Evolutionary conservation across 2,329 filamentous ascomycete genomes (phyloP), one percentile per base, ranked within the genome.

Genomic region (Nemania sp.): DNA sequence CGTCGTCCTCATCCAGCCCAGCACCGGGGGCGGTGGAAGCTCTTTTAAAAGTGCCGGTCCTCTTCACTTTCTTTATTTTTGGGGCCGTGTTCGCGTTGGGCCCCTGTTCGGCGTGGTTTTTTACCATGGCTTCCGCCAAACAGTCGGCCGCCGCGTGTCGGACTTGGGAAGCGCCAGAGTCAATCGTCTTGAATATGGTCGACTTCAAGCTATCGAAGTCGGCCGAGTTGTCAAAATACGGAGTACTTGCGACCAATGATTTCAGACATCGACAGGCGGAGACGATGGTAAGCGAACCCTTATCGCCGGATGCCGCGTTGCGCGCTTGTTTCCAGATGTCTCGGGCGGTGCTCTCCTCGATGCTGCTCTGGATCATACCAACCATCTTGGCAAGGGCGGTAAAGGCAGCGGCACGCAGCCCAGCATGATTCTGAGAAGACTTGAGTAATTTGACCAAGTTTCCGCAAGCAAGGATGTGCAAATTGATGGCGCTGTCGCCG

Each of bases 251-350:
- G 20, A 90, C 79, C 50, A 98, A 79, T 56, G 87, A 81, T 71
- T 90, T 89, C 64, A 99, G 78, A 72, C 91, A 96, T 66, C 87
- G 87, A 70, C 90, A 96, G 9, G 91, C 90, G 58, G 87, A 85
- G 15, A 89, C 84, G 73, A 97, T 87, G 7, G 94, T 92, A 35
- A 96, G 82, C 2, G 87, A 82, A 3, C 92, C 90, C 76, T 95
- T 98, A 75, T 99, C 96, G 61, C 82, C 83, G 0, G 87, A 83
- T 29, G 90, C 90, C 67, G 90, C 84, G 74, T 83, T 91, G 64
- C 95, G 87, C 25, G 88, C 89, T 73, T 94, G 90, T 76, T 97
- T 99, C 92, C 92, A 98, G 15, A 96, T 86, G 73, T 97, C 93
- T 71, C 92, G 87, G n/a, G 90, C 90, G 39, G 93, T 82, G 56